phyloP scores from a whole-genome alignment of 768 basidiomycete species.

The Strobilomyces dryophilus region DNA sequence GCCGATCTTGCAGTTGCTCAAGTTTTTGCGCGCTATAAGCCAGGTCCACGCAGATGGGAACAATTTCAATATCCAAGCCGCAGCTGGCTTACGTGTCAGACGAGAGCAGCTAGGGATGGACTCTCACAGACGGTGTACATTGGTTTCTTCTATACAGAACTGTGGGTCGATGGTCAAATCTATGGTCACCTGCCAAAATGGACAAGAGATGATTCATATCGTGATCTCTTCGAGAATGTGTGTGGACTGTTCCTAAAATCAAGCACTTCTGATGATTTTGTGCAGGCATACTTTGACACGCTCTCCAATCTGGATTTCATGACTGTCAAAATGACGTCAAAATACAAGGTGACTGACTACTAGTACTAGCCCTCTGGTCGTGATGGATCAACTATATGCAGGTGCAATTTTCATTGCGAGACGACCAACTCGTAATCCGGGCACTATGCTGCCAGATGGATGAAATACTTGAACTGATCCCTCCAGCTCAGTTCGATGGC shows the following conservation, averaged over 20 bases:
- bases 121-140: neutral
- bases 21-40: constrained; percentile 7
- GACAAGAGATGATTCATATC: too few relatives aligned
- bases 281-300: neutral
- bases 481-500: neutral
- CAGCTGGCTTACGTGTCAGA: constrained; percentile 14
- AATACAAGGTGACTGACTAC: too few relatives aligned
- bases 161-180: constrained; percentile 18
- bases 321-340: neutral
- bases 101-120: neutral
- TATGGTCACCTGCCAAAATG: too few relatives aligned
- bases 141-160: constrained; percentile 13
- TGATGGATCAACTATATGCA: neutral
- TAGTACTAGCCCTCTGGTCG: too few relatives aligned
- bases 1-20: constrained; percentile 11
- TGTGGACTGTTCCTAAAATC: too few relatives aligned
- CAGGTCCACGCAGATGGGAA: constrained; percentile 9
- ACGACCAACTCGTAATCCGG: constrained; percentile 4
- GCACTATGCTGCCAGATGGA: neutral
- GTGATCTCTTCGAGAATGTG: too few relatives aligned
- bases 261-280: too few relatives aligned
- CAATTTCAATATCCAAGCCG: neutral
- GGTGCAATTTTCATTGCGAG: constrained; percentile 15
- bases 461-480: constrained; percentile 17
- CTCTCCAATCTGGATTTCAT: neutral